Evolutionary conservation across 768 basidiomycete species (phyloP), one percentile per base, ranked within the genome.

Genomic region (Xanthoconium purpureum): DNA sequence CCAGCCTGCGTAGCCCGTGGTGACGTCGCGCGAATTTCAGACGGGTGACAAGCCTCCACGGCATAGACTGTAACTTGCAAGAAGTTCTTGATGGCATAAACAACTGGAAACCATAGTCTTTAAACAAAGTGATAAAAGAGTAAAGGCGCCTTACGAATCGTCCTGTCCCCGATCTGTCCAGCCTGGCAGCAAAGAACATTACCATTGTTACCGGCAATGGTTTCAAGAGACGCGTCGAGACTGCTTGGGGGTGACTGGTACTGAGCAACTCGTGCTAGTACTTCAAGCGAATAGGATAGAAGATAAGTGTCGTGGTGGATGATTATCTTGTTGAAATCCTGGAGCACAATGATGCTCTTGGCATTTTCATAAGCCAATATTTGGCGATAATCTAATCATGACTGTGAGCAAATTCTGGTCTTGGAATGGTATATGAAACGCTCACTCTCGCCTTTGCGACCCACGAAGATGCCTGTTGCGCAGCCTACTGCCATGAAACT

Each of bases 401-500:
- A 38, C 13, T 32, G 42, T 60, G 18, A 62, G 54, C 1, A 10
- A 29, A 47, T 35, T 15, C 29, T 20, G 47, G 37, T 11, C 43
- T 40, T 28, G 17, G 14, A 36, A 46, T 5, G 33, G 36, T 0
- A 42, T n/a, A 3, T 12, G 14, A 28, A 3, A 50, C 38, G 59
- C 80, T 61, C 56, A 89, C 88, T 77, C 53, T 80, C 75, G 24
- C 83, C 82, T 40, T 77, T 77, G 15, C 73, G 73, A 3, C 83
- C 82, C 36, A 84, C 79, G 63, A 83, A 91, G n/a, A 93, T 76
- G 3, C 91, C 91, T n/a, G 78, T 72, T 12, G 79, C 72, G 58
- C 86, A 88, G 13, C 82, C 84, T 2, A 88, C 81, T 12, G 80
- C 88, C 56, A 93, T 67, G 53, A 83, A 87, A 48, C 74, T 78